Conservation (phyloP, 108 stramenopile genomes). For the Nitzschia sp. region DNA sequence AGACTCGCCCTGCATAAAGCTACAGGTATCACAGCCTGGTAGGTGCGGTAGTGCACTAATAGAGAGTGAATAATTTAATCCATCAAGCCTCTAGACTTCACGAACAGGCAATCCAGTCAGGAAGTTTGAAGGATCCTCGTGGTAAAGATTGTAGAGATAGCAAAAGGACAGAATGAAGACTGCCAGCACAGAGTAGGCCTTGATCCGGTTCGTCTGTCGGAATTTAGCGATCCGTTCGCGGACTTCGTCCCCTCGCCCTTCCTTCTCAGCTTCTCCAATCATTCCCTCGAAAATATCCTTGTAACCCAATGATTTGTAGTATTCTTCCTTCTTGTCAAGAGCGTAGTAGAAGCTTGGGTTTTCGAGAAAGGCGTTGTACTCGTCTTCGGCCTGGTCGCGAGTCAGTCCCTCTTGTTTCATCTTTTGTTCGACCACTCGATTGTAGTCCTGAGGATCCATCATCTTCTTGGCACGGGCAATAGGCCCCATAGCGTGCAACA, state of each 20-base stretch:
- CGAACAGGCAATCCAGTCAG: background rate
- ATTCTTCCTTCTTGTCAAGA: slow-evolving; percentile 25
- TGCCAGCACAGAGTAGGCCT: background rate
- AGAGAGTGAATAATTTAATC: no score
- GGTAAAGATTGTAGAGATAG: background rate
- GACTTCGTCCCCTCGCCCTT: slow-evolving; percentile 13
- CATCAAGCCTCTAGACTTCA: no score
- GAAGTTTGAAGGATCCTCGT: background rate
- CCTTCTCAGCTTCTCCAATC: slow-evolving; percentile 32
- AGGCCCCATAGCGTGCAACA: slow-evolving; percentile 2
- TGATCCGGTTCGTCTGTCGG: background rate
- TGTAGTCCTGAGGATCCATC: slow-evolving; percentile 23
- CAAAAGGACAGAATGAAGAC: background rate
- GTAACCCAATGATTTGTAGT: slow-evolving; percentile 23
- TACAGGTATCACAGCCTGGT: no score
- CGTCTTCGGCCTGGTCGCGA: slow-evolving; percentile 19
- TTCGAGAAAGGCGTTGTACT: slow-evolving; percentile 29
- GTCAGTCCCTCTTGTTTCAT: slow-evolving; percentile 15
- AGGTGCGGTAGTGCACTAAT: no score
- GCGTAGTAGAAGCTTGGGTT: slow-evolving; percentile 28
- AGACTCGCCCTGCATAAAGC: no score
- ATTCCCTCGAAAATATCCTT: slow-evolving; percentile 30
- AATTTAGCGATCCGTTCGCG: slow-evolving; percentile 6
- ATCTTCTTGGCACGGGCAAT: slow-evolving; percentile 23
- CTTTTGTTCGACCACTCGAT: slow-evolving; percentile 23